These are phyloP conservation scores for Starmerella vaccinii DNA, from an alignment of 805 yeast species.

Conservation along the genomic window DNA sequence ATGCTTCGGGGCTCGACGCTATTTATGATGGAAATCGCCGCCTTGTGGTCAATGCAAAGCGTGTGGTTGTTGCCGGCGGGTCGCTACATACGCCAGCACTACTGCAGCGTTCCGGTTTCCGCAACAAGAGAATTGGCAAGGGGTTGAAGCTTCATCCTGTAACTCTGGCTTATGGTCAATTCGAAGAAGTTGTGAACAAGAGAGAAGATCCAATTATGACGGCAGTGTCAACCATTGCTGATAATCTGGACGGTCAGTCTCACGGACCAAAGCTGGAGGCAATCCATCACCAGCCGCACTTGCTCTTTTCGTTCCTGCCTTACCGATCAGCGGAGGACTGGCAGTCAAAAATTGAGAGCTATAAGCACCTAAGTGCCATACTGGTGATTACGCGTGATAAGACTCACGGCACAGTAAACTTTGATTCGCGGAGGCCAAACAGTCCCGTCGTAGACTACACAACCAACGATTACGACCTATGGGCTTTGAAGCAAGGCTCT, in stretches of 20 bases:
- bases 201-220: conserved; percentile 42
- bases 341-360: conserved; percentile 32
- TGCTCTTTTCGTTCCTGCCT: conserved; percentile 36
- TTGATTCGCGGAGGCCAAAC: conserved; percentile 32
- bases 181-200: conserved; percentile 35
- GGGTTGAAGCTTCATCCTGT: conserved; percentile 46
- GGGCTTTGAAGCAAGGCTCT: conserved; percentile 34
- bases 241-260: conserved; percentile 42
- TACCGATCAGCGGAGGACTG: conserved; percentile 34
- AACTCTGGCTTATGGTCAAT: conserved; percentile 36
- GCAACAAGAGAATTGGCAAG: conserved; percentile 41
- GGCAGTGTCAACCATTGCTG: conserved; percentile 38
- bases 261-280: conserved; percentile 48
- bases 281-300: conserved; percentile 37
- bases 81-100: conserved; percentile 42
- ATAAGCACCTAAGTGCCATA: conserved; percentile 34
- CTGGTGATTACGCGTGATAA: conserved; percentile 41
- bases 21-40: conserved; percentile 25
- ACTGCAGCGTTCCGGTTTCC: conserved; percentile 41
- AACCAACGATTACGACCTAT: conserved; percentile 35
- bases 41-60: conserved; percentile 35
- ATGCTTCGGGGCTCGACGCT: conserved; percentile 39
- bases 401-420: conserved; percentile 29
- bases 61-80: conserved; percentile 40
- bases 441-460: conserved; percentile 33